Conservation (phyloP, 2,329 filamentous ascomycete species). For the Epicoccum nigrum region DNA sequence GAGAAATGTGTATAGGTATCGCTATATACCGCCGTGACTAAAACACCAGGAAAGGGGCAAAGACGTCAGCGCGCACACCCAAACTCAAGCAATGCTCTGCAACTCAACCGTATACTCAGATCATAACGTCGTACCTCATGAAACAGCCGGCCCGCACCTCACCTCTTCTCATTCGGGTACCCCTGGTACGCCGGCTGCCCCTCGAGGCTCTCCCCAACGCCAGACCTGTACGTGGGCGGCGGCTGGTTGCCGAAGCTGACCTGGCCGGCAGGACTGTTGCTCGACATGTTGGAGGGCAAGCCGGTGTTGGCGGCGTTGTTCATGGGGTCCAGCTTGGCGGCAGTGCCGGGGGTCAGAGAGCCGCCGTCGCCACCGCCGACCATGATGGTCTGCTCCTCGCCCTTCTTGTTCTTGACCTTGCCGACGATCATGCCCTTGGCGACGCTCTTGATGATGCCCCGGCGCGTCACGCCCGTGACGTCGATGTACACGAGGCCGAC, state of each 20-base stretch:
- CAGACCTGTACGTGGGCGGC: constrained; percentile 43
- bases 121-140: constrained; percentile 34
- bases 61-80: neutral
- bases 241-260: constrained; percentile 46
- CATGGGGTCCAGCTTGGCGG: constrained; percentile 45
- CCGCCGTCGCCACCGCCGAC: constrained; percentile 71
- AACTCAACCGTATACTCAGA: neutral
- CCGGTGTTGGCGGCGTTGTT: constrained; percentile 38
- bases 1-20: no score
- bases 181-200: constrained; percentile 40
- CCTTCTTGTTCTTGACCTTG: constrained; percentile 75
- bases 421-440: constrained; percentile 94
- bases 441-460: constrained; percentile 90
- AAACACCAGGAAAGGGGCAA: neutral
- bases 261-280: constrained; percentile 33
- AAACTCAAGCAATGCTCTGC: neutral
- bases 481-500: constrained; percentile 98
- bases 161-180: constrained; percentile 44
- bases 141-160: neutral
- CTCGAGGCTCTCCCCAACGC: constrained; percentile 46
- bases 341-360: constrained; percentile 46
- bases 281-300: constrained; percentile 33
- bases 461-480: constrained; percentile 86
- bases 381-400: constrained; percentile 67
- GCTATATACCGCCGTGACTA: no score